Conservation (phyloP, 139 green algal genomes). For the Astrephomene gubernaculifera region DNA sequence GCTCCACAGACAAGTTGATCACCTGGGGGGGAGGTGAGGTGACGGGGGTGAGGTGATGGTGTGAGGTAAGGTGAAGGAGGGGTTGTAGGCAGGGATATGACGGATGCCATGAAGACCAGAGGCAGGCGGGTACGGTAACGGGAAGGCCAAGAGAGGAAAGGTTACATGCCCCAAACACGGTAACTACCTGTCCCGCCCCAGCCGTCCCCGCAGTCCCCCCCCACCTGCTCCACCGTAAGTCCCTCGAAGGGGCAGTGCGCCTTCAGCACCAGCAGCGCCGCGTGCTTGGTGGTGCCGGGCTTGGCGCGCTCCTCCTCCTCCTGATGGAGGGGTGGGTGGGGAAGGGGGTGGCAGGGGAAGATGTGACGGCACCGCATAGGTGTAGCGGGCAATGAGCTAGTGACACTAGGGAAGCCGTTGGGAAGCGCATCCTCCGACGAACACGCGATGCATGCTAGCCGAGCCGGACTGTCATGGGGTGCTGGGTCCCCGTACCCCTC, state of each 20-base stretch:
- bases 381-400: too few species aligned
- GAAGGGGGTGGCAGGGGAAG: neutral
- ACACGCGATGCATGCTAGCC: too few species aligned
- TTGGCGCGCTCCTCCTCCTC: constrained; percentile 68
- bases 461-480: too few species aligned
- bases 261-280: constrained; percentile 64
- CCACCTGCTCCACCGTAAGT: constrained; percentile 31
- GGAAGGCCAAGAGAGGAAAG: too few species aligned
- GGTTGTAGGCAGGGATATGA: too few species aligned
- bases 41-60: neutral
- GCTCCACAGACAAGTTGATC: constrained; percentile 41
- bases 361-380: neutral
- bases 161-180: too few species aligned
- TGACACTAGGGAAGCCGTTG: too few species aligned
- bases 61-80: neutral
- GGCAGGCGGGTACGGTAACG: too few species aligned
- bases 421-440: too few species aligned
- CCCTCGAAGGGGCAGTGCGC: constrained; percentile 24
- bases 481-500: too few species aligned
- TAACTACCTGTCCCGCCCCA: neutral
- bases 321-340: constrained; percentile 35
- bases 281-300: constrained; percentile 65
- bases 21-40: constrained; percentile 46
- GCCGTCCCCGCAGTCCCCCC: neutral
- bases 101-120: too few species aligned